Percentiles rank a stretch among this genome's conserved stretches.
Conservation (phyloP, 805 yeast species). For the Schwanniomyces vanrijiae region DNA sequence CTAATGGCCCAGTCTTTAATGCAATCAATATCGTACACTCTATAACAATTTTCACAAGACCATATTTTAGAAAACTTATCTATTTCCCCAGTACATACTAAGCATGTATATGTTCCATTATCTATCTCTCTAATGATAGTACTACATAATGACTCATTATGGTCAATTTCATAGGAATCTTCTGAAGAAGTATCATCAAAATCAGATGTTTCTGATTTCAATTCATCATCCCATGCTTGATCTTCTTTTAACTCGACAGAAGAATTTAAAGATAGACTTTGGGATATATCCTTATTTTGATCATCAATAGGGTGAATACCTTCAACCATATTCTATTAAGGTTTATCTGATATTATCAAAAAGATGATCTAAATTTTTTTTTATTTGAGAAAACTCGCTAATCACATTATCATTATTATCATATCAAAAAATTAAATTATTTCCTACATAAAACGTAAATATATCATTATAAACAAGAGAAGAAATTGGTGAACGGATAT, state of each 20-base stretch:
- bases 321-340: background rate
- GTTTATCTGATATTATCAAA: background rate
- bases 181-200: conserved; percentile 4
- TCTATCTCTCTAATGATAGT: conserved; percentile 59
- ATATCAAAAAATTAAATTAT: background rate
- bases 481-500: background rate
- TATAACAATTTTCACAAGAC: conserved; percentile 74
- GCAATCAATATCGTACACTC: conserved; percentile 86
- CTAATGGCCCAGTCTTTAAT: conserved; percentile 82
- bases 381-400: background rate
- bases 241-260: background rate
- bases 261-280: background rate
- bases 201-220: conserved; percentile 1
- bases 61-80: conserved; percentile 66
- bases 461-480: background rate
- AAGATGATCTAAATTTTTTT: background rate
- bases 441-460: background rate
- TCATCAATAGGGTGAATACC: background rate
- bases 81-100: conserved; percentile 85
- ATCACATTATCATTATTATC: background rate
- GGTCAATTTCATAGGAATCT: conserved; percentile 3
- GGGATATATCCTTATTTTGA: background rate
- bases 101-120: conserved; percentile 74
- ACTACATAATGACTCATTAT: conserved; percentile 18
- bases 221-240: background rate